phyloP scores from a whole-genome alignment of 768 basidiomycete genomes.

The Boletus tylopilopsis region DNA sequence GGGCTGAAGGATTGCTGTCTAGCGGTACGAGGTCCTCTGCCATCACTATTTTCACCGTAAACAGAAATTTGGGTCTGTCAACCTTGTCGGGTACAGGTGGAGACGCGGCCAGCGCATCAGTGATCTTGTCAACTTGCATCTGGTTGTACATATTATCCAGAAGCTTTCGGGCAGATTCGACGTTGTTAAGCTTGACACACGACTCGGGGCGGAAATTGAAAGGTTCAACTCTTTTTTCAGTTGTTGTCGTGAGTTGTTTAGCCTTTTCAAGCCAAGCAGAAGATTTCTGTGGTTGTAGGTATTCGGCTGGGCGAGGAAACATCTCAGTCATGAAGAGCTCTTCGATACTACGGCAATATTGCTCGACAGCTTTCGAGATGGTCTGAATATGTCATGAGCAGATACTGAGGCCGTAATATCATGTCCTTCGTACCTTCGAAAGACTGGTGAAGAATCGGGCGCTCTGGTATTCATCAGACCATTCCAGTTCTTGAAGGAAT shows the following conservation, averaged over 20 bases:
- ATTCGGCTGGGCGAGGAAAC: constrained; percentile 81
- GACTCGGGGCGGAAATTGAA: constrained; percentile 94
- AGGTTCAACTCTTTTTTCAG: constrained; percentile 90
- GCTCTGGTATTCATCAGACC: constrained; percentile 87
- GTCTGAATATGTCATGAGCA: constrained; percentile 47
- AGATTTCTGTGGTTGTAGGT: constrained; percentile 79
- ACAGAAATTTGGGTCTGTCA: constrained; percentile 70
- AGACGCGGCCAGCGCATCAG: constrained; percentile 52
- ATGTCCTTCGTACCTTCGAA: constrained; percentile 63
- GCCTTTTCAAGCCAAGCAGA: constrained; percentile 89
- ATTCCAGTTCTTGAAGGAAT: constrained; percentile 85
- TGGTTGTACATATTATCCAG: constrained; percentile 94
- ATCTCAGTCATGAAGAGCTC: constrained; percentile 92
- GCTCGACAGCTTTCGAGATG: constrained; percentile 86
- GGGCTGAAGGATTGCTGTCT: constrained; percentile 74
- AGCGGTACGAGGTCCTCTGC: constrained; percentile 83
- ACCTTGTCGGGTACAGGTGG: constrained; percentile 74
- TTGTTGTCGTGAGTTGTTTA: constrained; percentile 64
- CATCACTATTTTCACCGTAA: constrained; percentile 89
- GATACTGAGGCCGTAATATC: not conserved
- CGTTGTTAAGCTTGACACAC: constrained; percentile 97
- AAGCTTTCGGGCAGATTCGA: constrained; percentile 85
- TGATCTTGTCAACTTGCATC: constrained; percentile 84
- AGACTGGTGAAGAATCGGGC: constrained; percentile 88
- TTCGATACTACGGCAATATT: constrained; percentile 87